A percentile compares a stretch with the other conserved stretches of the same genome.
Evolutionary conservation across 768 basidiomycete genomes (phyloP).

Genomic region (Flagelloscypha sp.): DNA sequence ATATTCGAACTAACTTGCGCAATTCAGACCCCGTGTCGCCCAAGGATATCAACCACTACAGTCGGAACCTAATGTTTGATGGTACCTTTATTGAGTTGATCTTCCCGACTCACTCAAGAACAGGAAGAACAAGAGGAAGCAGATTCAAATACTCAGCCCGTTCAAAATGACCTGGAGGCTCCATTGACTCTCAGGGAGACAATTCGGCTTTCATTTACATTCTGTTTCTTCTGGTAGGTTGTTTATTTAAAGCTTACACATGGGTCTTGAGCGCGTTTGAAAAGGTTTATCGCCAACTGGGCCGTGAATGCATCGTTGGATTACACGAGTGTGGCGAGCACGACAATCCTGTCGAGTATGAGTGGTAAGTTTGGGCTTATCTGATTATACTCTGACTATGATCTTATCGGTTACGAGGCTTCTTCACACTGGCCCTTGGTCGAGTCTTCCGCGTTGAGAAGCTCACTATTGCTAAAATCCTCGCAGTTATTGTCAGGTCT

Average conservation of each 20-base stretch:
- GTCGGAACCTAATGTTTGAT: too few species aligned
- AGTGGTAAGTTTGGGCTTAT: conserved; percentile 50
- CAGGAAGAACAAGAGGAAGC: too few species aligned
- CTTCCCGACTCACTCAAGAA: too few species aligned
- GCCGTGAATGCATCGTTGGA: conserved; percentile 73
- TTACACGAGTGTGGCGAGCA: conserved; percentile 90
- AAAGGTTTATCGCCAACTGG: conserved; percentile 84
- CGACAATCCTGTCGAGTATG: conserved; percentile 82
- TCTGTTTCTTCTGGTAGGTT: conserved; percentile 72
- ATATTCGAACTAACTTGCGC: too few species aligned
- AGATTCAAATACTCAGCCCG: too few species aligned
- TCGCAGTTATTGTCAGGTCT: conserved; percentile 75
- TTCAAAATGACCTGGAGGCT: conserved; percentile 6
- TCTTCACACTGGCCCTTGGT: conserved; percentile 87
- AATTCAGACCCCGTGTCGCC: too few species aligned
- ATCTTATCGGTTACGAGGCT: conserved; percentile 42
- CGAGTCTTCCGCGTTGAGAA: conserved; percentile 75
- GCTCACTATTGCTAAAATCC: conserved; percentile 62
- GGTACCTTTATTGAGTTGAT: too few species aligned
- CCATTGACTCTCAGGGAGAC: conserved; percentile 66
- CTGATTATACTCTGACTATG: neutral
- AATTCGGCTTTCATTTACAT: conserved; percentile 63
- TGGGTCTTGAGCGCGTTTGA: too few species aligned
- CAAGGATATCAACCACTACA: too few species aligned
- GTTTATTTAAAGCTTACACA: too few species aligned